A percentile compares a stretch with the other conserved stretches of the same genome.
Evolutionary conservation across 352 stramenopile species (phyloP).

Genomic region (Peronospora belbahrii): DNA sequence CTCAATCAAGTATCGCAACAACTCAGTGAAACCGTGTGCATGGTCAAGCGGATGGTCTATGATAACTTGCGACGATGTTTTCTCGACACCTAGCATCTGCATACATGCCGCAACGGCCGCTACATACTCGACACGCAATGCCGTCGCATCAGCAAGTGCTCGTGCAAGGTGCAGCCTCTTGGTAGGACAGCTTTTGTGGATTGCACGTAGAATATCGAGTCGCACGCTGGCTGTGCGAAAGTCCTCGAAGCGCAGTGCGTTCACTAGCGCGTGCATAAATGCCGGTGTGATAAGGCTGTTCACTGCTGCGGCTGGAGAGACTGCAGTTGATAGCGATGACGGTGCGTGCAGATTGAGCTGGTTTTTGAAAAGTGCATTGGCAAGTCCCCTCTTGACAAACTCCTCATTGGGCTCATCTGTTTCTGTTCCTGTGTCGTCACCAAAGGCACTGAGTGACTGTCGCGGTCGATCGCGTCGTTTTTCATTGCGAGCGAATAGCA

Average conservation of each 20-base stretch:
- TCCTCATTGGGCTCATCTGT: conserved; percentile 78
- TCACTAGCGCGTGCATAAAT: conserved; percentile 77
- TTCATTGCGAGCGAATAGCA: conserved; percentile 48
- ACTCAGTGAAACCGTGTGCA: conserved; percentile 71
- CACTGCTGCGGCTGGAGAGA: conserved; percentile 33
- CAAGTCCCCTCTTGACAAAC: conserved; percentile 76
- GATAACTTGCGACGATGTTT: conserved; percentile 33
- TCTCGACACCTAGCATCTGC: conserved; percentile 52
- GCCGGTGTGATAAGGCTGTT: conserved; percentile 68
- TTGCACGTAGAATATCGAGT: conserved; percentile 77
- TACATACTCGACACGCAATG: conserved; percentile 62
- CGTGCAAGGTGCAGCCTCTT: conserved; percentile 65
- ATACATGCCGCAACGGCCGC: conserved; percentile 35
- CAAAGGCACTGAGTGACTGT: conserved; percentile 52
- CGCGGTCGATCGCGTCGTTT: conserved; percentile 19
- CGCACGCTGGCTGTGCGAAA: conserved; percentile 76
- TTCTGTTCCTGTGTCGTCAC: conserved; percentile 68
- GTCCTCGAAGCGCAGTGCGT: conserved; percentile 77
- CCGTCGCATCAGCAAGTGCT: conserved; percentile 63
- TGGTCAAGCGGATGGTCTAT: conserved; percentile 61
- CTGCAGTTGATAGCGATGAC: conserved; percentile 15
- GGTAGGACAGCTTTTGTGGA: conserved; percentile 69
- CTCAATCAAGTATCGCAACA: conserved; percentile 79
- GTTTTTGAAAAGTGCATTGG: conserved; percentile 70
- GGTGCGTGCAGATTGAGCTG: conserved; percentile 31